Evolutionary conservation across 2,329 filamentous ascomycete genomes (phyloP).

Genomic region (Cephalotrichum gorgonifer): DNA sequence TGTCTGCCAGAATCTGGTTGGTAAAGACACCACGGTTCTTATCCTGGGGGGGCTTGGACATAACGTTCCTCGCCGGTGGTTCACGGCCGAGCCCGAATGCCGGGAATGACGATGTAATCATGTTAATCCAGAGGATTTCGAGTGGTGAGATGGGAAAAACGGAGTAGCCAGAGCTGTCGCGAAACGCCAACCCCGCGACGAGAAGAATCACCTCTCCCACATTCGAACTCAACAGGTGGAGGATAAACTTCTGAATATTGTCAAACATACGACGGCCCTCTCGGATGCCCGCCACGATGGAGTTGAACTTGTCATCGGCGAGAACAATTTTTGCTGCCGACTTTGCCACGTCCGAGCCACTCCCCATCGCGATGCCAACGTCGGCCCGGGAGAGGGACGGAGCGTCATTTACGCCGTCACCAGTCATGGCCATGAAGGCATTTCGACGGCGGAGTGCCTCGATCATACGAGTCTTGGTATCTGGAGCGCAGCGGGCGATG

Average conservation of each 20-base stretch:
- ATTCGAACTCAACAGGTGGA: conserved; percentile 71
- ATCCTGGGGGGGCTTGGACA: conserved; percentile 69
- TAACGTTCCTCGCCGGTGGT: conserved; percentile 62
- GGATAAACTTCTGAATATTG: conserved; percentile 81
- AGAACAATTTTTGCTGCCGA: conserved; percentile 73
- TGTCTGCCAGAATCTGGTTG: conserved; percentile 66
- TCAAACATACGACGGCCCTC: conserved; percentile 80
- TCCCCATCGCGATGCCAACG: conserved; percentile 86
- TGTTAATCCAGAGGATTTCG: conserved; percentile 89
- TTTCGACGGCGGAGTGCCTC: conserved; percentile 71
- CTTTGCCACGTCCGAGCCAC: conserved; percentile 77
- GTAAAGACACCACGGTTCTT: conserved; percentile 62
- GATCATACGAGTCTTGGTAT: conserved; percentile 86
- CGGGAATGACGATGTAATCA: conserved; percentile 79
- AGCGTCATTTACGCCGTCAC: conserved; percentile 80
- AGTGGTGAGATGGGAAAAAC: conserved; percentile 81
- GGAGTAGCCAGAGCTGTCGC: conserved; percentile 59
- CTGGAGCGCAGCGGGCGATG: conserved; percentile 73
- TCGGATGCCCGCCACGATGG: conserved; percentile 72
- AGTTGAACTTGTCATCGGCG: conserved; percentile 82
- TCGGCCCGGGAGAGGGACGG: conserved; percentile 72
- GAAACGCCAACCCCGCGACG: conserved; percentile 72
- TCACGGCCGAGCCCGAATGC: conserved; percentile 84
- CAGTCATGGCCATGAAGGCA: conserved; percentile 76
- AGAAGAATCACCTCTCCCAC: conserved; percentile 75